phyloP scores from a whole-genome alignment of 257 asterid species.

The Sherardia arvensis region DNA sequence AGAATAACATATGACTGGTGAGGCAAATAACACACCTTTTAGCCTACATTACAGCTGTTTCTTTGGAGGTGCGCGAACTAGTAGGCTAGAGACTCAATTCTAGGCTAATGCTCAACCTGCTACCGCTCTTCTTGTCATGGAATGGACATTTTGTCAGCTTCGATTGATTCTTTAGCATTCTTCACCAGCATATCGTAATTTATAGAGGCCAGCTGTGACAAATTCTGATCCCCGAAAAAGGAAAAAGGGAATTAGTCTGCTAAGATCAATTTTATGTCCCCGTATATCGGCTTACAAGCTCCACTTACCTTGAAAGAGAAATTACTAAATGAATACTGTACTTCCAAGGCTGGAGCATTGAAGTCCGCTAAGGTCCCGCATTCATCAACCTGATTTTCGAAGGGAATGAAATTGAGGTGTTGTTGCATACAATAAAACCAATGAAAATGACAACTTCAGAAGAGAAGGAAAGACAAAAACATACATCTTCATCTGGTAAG shows the following conservation, averaged over 20 bases:
- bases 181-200: conserved; percentile 67
- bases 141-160: conserved; percentile 23
- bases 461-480: conserved; percentile 3
- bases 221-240: conserved; percentile 36
- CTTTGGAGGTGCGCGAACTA: neutral
- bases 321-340: conserved; percentile 74
- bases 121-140: conserved; percentile 13
- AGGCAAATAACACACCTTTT: conserved; percentile 1
- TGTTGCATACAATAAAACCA: conserved; percentile 1
- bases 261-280: neutral
- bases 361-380: conserved; percentile 70
- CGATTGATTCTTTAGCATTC: conserved; percentile 46
- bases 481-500: conserved; percentile 78
- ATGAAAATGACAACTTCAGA: neutral
- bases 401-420: conserved; percentile 10
- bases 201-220: conserved; percentile 81
- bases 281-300: neutral
- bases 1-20: neutral
- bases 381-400: conserved; percentile 69
- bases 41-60: neutral
- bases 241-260: neutral
- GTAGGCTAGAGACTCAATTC: neutral
- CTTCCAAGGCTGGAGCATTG: conserved; percentile 42
- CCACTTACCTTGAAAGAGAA: conserved; percentile 84
- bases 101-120: neutral